These are phyloP conservation scores for Chaetothyriales sp. DNA, from an alignment of 2,329 filamentous ascomycete genomes.

Conservation along the genomic window DNA sequence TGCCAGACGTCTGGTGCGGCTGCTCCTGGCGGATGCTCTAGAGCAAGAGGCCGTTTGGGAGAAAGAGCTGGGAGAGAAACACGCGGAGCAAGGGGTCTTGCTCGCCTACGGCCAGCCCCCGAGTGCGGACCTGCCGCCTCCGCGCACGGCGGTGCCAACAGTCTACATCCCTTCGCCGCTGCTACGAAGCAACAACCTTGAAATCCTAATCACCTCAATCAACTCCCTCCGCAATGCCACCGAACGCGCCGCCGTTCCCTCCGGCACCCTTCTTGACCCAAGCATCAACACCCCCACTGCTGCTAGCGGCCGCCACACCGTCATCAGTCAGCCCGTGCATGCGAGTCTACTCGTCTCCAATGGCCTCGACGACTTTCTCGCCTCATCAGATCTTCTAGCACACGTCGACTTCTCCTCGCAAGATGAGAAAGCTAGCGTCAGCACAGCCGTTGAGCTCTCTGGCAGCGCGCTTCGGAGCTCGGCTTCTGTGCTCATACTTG, in stretches of 20 bases:
- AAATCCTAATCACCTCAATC: constrained; percentile 43
- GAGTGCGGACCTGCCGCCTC: constrained; percentile 31
- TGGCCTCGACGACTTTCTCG: constrained; percentile 50
- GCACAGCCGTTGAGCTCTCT: constrained; percentile 37
- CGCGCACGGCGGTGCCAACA: constrained; percentile 37
- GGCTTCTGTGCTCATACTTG: constrained; percentile 35
- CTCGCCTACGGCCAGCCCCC: constrained; percentile 42
- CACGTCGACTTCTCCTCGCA: constrained; percentile 22
- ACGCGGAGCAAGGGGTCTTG: constrained; percentile 44
- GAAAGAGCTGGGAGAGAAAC: constrained; percentile 36
- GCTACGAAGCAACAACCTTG: constrained; percentile 41
- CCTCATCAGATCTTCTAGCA: constrained; percentile 25
- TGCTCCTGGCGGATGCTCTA: constrained; percentile 58
- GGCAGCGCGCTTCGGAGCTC: constrained; percentile 23
- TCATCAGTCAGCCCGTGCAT: constrained; percentile 70
- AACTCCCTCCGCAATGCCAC: constrained; percentile 7
- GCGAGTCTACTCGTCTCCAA: constrained; percentile 59
- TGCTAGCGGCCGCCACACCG: constrained; percentile 46
- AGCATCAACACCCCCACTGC: constrained; percentile 54
- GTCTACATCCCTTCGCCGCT: constrained; percentile 41
- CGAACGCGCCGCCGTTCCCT: constrained; percentile 22
- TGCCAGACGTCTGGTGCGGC: constrained; percentile 46
- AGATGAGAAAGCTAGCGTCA: constrained; percentile 30
- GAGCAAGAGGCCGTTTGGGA: constrained; percentile 52
- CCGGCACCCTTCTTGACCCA: constrained; percentile 54